Percentiles rank a stretch among this genome's conserved stretches.
These are phyloP conservation scores for Suhomyces atakaporum DNA, from an alignment of 1,139 yeast genomes.

Conservation along the genomic window DNA sequence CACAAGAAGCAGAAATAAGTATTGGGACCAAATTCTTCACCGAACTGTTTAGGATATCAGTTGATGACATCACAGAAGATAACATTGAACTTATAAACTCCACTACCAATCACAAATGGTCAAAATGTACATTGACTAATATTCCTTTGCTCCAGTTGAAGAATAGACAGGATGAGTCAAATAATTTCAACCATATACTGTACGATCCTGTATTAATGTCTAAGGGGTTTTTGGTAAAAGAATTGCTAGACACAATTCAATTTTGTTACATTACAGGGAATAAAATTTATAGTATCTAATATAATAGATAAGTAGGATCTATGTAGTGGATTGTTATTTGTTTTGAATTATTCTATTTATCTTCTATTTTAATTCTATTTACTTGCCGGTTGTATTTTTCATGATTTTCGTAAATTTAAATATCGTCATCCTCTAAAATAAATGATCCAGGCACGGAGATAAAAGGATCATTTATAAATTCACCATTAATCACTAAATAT, in stretches of 20 bases:
- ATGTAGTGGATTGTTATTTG: not conserved
- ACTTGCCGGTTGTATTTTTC: not conserved
- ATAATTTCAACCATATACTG: constrained; percentile 31
- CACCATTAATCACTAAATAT: constrained; percentile 17
- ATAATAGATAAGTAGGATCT: too few relatives aligned
- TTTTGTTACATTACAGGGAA: constrained; percentile 40
- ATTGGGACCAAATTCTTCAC: constrained; percentile 30
- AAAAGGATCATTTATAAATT: constrained; percentile 24
- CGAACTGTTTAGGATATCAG: constrained; percentile 27
- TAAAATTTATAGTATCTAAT: constrained; percentile 22
- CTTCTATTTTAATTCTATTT: not conserved
- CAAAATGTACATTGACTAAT: constrained; percentile 37
- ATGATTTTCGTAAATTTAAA: not conserved
- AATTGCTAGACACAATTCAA: constrained; percentile 23
- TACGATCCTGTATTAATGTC: constrained; percentile 14
- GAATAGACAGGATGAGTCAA: constrained; percentile 38
- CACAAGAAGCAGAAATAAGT: constrained; percentile 23
- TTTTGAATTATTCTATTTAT: not conserved
- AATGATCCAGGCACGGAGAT: constrained; percentile 14
- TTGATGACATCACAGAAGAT: constrained; percentile 16
- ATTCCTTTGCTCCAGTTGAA: constrained; percentile 40
- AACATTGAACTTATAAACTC: constrained; percentile 26
- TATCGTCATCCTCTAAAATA: constrained; percentile 1
- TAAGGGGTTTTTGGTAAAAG: constrained; percentile 18
- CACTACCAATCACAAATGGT: constrained; percentile 39